Evolutionary conservation across 176 grass and related monocot genomes (phyloP).

Genomic region (Alopecurus myosuroides): DNA sequence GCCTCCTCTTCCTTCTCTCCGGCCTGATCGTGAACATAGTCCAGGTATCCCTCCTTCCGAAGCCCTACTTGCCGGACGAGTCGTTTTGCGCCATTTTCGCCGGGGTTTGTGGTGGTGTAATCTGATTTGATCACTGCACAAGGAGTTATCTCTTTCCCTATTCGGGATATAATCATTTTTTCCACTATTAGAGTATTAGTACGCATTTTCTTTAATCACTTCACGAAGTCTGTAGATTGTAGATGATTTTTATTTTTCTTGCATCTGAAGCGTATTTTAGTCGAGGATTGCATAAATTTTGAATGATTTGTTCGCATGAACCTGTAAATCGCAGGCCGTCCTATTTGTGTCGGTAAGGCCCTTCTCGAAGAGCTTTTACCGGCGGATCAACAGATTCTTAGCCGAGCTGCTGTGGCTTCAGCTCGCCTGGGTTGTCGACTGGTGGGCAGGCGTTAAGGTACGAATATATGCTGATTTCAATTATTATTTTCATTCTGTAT

Average conservation of each 20-base stretch:
- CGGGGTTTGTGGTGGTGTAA: background rate
- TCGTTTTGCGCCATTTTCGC: background rate
- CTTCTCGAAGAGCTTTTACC: constrained; percentile 62
- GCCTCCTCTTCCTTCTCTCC: no score
- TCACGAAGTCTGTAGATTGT: background rate
- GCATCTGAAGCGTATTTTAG: background rate
- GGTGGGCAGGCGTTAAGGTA: constrained; percentile 96
- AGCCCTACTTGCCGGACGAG: background rate
- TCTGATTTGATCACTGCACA: background rate
- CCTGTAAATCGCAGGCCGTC: constrained; percentile 32
- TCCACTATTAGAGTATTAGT: background rate
- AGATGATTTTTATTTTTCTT: background rate
- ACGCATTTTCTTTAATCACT: background rate
- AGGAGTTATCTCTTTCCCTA: background rate
- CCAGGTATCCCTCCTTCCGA: background rate
- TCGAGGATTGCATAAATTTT: background rate
- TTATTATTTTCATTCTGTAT: background rate
- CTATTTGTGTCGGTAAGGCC: constrained; percentile 67
- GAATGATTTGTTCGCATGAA: background rate
- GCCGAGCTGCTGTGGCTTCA: constrained; percentile 84
- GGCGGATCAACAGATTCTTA: constrained; percentile 59
- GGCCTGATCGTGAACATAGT: constrained; percentile 53
- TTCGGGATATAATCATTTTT: background rate
- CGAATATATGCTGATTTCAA: background rate
- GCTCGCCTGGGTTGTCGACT: constrained; percentile 91